Evolutionary conservation across 2,329 filamentous ascomycete genomes (phyloP).

Genomic region (Phaeosphaeria sp.): DNA sequence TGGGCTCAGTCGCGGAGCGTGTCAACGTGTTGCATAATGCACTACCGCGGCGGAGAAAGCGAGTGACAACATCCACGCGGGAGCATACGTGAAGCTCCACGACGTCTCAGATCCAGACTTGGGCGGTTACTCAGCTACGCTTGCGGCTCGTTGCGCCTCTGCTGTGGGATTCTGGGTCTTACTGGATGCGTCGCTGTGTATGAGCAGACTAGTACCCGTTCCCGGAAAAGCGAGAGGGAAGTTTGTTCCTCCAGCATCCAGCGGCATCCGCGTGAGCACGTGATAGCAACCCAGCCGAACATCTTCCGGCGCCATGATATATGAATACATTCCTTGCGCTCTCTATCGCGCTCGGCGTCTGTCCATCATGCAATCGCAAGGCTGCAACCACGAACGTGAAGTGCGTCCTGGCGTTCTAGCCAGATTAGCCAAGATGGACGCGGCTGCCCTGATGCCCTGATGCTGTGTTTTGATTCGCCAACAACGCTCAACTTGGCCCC

Average conservation of each 20-base stretch:
- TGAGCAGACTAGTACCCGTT: not conserved
- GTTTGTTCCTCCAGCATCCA: not conserved
- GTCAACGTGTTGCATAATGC: conserved; percentile 3
- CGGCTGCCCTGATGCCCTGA: conserved; percentile 18
- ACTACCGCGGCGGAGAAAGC: not conserved
- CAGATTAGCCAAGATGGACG: conserved; percentile 25
- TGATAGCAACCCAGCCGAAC: conserved; percentile 8
- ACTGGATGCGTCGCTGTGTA: not conserved
- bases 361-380: conserved; percentile 27
- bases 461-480: conserved; percentile 24
- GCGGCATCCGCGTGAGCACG: conserved; percentile 18
- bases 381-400: conserved; percentile 28
- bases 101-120: not conserved
- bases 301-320: conserved; percentile 5
- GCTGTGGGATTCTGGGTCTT: not conserved
- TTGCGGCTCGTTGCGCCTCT: not conserved
- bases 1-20: not conserved
- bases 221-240: not conserved
- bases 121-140: not conserved
- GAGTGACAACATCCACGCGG: not conserved
- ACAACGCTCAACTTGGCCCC: conserved; percentile 12
- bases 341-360: conserved; percentile 7
- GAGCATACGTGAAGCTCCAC: not conserved
- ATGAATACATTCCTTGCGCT: conserved; percentile 1
- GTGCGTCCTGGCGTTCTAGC: conserved; percentile 18